Conservation (phyloP, 768 basidiomycete genomes). For the Phanerochaete sordida region DNA sequence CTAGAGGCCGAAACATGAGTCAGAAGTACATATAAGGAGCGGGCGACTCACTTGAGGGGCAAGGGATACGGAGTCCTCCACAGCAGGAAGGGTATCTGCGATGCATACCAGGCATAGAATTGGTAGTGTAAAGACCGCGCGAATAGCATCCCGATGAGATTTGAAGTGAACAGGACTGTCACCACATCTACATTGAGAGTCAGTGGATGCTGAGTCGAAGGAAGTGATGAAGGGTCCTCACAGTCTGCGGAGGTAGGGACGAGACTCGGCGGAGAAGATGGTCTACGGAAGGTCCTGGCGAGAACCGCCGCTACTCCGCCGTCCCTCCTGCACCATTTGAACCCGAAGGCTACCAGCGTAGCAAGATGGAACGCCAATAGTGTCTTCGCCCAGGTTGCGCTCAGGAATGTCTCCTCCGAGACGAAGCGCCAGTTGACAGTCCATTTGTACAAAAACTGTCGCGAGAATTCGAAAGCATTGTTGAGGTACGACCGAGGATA, state of each 20-base stretch:
- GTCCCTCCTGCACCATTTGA: constrained; percentile 72
- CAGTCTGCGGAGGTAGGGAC: constrained; percentile 57
- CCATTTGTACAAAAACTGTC: constrained; percentile 93
- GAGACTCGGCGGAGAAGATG: constrained; percentile 45
- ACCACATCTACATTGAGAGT: constrained; percentile 26
- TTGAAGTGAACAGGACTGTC: constrained; percentile 86
- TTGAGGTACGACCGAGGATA: constrained; percentile 63
- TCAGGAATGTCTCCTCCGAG: constrained; percentile 72
- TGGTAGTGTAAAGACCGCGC: constrained; percentile 97
- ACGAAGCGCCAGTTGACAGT: constrained; percentile 97
- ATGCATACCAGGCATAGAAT: constrained; percentile 97
- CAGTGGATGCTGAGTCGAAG: not conserved
- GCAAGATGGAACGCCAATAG: constrained; percentile 67
- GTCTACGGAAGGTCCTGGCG: constrained; percentile 46
- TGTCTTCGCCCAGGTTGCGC: constrained; percentile 50
- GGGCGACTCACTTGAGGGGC: constrained; percentile 47
- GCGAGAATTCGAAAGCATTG: constrained; percentile 82
- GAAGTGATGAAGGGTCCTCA: constrained; percentile 33
- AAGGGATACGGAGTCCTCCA: constrained; percentile 71
- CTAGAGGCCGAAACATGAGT: constrained; percentile 36
- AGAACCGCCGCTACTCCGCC: constrained; percentile 65
- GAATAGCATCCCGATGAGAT: constrained; percentile 87
- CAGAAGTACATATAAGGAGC: constrained; percentile 16
- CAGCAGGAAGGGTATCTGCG: constrained; percentile 80
- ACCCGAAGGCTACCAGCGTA: constrained; percentile 61